Evolutionary conservation across 1,284 basidiomycete species (phyloP), one percentile per base, ranked within the genome.

Genomic region (Marasmius sp.): DNA sequence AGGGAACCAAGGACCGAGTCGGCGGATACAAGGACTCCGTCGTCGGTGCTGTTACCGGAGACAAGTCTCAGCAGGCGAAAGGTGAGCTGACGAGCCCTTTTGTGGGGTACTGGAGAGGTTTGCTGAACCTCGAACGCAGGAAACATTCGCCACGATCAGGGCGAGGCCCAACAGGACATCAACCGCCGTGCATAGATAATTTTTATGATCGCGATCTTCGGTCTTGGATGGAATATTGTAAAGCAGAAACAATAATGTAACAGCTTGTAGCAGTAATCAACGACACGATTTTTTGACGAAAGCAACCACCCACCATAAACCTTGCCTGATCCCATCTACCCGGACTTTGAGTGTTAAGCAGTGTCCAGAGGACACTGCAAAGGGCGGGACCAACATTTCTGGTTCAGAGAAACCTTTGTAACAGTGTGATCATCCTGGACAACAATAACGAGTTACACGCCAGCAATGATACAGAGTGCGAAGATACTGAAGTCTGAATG

Each of bases 21-120:
- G 74, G 75, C 58, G 88, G 88, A 61, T 88, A 88, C 79, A 85
- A 84, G 68, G 87, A 90, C 68, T 74, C 84, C 37, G 75, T 91
- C 37, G 79, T 86, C 47, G 88, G 85, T 47, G 85, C 88, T 8
- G 62, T 89, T 51, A 82, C 63, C 9, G 69, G 69, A 47, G 69
- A 70, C 59, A 69, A 69, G 57, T 45, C 61, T 2, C 67, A 70
- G 55, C 67, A 70, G 54, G 57, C 52, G 20, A 6, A 56, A 12
- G 60, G 59, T 60, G 33, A 39, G 58, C 4, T 12, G 49, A 11
- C 7, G 7, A 34, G 27, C 22, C 12, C 36, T n/a, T 20, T 11
- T 22, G 20, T 14, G 45, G 27, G 18, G 14, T 43, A 50, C 8
- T 50, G 47, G 45, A 38, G 48, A 20, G 38, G 47, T 45, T 53